Evolutionary conservation across 192 early-diverging fungal genomes (phyloP), one percentile per base, ranked within the genome.

Genomic region (Physocladia obscura): DNA sequence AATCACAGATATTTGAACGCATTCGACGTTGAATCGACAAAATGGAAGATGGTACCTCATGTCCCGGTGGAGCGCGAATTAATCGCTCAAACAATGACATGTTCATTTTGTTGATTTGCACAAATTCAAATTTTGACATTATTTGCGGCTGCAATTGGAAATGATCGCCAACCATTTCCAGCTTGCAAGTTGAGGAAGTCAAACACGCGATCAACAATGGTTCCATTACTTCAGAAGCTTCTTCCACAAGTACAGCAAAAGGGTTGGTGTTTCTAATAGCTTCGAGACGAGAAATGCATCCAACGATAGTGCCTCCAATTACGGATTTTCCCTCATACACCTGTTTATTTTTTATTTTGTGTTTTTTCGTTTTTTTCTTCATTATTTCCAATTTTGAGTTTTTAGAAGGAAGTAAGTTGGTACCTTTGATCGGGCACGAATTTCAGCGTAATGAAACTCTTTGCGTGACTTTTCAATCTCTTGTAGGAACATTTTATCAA

Each of bases 271-370:
- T 52, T 24, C 68, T 15, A 49, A 77, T 78, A 59, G 76, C 68
- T 15, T 71, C 51, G 11, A 77, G 60, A 13, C 76, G 76, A 11
- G 76, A 40, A 62, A 77, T 78, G 36, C 75, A 78, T 5, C 76
- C 76, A 24, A 77, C 76, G 36, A 77, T 77, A 19, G 76, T 77
- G 26, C 76, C 76, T 11, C 75, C 76, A 51, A 77, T 77, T n/a
- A 77, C 69, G 15, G 57, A 37, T 39, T 77, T 77, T 21, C 76
- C 74, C 49, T 77, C 76, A 49, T 77, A 77, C 29, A 77, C 76
- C n/a, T n/a, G n/a, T n/a, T n/a, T n/a, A n/a, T n/a, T n/a, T n/a
- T n/a, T n/a, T n/a, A n/a, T n/a, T n/a, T n/a, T n/a, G n/a, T n/a
- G n/a, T n/a, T n/a, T n/a, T n/a, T n/a, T n/a, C n/a, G n/a, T n/a